phyloP scores from a whole-genome alignment of 2,329 filamentous ascomycete species.

The Colletotrichum orchidophilum region DNA sequence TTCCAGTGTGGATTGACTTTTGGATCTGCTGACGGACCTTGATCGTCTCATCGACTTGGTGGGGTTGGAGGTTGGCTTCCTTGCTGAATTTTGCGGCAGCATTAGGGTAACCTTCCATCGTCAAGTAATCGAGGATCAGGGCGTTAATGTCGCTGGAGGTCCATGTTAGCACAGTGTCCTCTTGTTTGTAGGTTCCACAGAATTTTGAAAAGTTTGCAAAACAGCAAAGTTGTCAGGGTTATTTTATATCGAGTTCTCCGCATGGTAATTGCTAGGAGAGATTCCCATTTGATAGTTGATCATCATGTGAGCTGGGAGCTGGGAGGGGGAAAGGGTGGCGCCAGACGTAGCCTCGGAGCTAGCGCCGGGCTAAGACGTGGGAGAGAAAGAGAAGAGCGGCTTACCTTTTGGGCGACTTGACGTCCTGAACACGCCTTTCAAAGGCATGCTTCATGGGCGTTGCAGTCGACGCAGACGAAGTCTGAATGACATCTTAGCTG shows the following conservation, averaged over 20 bases:
- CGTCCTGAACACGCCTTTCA: constrained; percentile 82
- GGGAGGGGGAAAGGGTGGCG: constrained; percentile 28
- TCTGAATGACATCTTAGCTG: constrained; percentile 51
- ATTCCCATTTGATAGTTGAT: constrained; percentile 98
- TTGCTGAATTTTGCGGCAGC: constrained; percentile 93
- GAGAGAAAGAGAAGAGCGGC: constrained; percentile 45
- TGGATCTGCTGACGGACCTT: constrained; percentile 83
- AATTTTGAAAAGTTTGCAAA: constrained; percentile 33
- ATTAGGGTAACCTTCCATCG: constrained; percentile 92
- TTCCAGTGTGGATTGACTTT: constrained; percentile 83
- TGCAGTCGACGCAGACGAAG: constrained; percentile 77
- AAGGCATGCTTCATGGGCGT: constrained; percentile 79
- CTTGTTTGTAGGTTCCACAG: not conserved
- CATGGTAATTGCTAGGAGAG: constrained; percentile 95
- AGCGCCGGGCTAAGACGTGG: constrained; percentile 13
- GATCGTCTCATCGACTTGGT: constrained; percentile 78
- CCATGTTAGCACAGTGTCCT: constrained; percentile 39
- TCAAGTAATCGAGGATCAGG: constrained; percentile 95
- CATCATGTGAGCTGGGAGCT: constrained; percentile 70
- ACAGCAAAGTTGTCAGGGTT: constrained; percentile 61
- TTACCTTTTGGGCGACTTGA: constrained; percentile 91
- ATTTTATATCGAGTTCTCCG: constrained; percentile 85
- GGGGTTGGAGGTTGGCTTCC: constrained; percentile 86
- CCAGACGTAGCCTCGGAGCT: constrained; percentile 1
- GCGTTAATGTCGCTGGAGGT: constrained; percentile 86